Evolutionary conservation across 495 filamentous ascomycete species (phyloP), one percentile per base, ranked within the genome.

Genomic region (Xanthoparmelia taractica): DNA sequence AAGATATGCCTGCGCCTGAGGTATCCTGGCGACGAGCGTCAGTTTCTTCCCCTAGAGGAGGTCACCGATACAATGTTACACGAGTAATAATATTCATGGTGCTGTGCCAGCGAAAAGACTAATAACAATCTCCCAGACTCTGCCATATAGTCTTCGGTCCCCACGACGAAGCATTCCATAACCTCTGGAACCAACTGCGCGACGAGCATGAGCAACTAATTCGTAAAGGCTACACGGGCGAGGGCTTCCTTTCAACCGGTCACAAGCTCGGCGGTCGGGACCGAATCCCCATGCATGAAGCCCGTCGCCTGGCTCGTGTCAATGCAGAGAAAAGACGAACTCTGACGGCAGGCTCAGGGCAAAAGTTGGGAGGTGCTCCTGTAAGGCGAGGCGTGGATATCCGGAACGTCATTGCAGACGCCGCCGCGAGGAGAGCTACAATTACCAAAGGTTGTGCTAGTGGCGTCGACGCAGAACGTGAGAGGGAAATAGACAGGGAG

Each of bases 41-140:
- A 89, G 71, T 98, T 98, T 68, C 73, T 96, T 12, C 87, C 90
- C 12, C 67, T 92, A 33, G 91, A 96, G 59, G 75, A 89, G 65
- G 82, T 96, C 3, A 78, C 88, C 18, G 91, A 95, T 73, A 97
- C 93, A 2, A 93, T 97, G 89, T 83, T 98, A 37, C 94, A 98
- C 71, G 94, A 97, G 82, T 85, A 69, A 70, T 78, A 75, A n/a
- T 2, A 3, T 15, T 33, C 43, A 38, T 17, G 18, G 12, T 11
- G n/a, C 13, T 31, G 34, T 41, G 31, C 7, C 18, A 37, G 15
- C 5, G 20, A 31, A 8, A 48, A 15, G 29, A 29, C 61, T 57
- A 58, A 47, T 33, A 40, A 37, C 6, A 3, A 37, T 65, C 29
- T 18, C 13, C 40, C 65, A 81, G 79, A 67, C 83, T 98, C 1